Base-by-base conservation (phyloP, 2,329 filamentous ascomycete genomes). In the Coniosporium tulheliwenetii region DNA sequence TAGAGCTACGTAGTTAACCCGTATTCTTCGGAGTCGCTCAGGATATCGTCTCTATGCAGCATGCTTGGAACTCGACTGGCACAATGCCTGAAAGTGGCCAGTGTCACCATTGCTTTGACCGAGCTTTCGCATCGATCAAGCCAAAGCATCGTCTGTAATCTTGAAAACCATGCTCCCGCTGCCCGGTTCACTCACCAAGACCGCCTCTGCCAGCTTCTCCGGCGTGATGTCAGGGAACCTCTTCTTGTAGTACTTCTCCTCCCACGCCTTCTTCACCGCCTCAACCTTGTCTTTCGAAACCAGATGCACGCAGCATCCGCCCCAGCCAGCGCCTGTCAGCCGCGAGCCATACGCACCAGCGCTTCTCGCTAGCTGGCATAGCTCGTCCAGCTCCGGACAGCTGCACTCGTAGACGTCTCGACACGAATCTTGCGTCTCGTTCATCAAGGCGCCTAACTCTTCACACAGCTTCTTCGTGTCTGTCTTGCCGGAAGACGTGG, bases 321-420 rank as follows among this genome's bases (percentile, higher is more conserved):
- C 91, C 91, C 91, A 98, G 2, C 91, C 91, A 1, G 91, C 91
- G 33, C 91, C 91, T 0, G 89, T 96, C 50, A 95, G 64, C 19
- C 89, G 70, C 50, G 82, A 86, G 26, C 89, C 91, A 56, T 85
- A 86, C 13, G 83, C 77, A 2, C 91, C 91, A 1, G 83, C 83
- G 12, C 67, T 69, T 26, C 79, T 71, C 0, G 87, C 87, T 48
- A 96, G 80, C 33, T 69, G 60, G 60, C 89, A 96, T 32, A 98
- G 73, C 45, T 84, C 71, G 58, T 98, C 89, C n/a, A 96, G 74
- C 61, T 96, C 87, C 0, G 83, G 78, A 52, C 85, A 93, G 52
- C 82, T 91, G 65, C 89, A 96, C 53, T 95, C 85, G 62, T 91
- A 98, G 3, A 84, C 61, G 12, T 87, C 81, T 40, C 85, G 74